Conservation (phyloP, 2,329 filamentous ascomycete genomes). For the Sclerotinia sclerotiorum region DNA sequence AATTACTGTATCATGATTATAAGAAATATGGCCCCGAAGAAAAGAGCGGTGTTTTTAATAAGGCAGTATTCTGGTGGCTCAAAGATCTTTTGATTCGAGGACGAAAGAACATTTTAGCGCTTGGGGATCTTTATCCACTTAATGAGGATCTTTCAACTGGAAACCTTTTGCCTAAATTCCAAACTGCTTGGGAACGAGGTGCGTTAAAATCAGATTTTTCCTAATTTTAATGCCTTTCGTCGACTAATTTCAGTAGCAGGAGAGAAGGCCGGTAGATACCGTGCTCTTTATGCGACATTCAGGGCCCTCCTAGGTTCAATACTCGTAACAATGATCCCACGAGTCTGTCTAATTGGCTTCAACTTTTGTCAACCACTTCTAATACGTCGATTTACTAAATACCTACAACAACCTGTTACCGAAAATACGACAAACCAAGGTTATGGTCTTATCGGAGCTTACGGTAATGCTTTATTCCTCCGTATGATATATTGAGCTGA, state of each 20-base stretch:
- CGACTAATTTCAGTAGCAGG: not conserved
- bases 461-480: constrained; percentile 19
- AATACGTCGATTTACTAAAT: constrained; percentile 26
- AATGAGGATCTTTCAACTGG: constrained; percentile 26
- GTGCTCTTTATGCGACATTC: not conserved
- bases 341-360: constrained; percentile 28
- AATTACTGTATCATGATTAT: constrained; percentile 28
- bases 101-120: constrained; percentile 37
- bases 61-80: constrained; percentile 43
- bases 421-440: constrained; percentile 21
- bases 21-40: constrained; percentile 36
- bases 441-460: constrained; percentile 30
- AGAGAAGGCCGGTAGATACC: not conserved
- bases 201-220: not conserved
- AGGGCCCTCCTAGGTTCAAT: not conserved
- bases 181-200: not conserved
- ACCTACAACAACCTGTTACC: constrained; percentile 28
- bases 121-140: constrained; percentile 37
- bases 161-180: not conserved
- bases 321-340: not conserved
- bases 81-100: constrained; percentile 41
- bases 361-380: constrained; percentile 30
- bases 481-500: constrained; percentile 7
- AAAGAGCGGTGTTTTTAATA: constrained; percentile 40
- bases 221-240: not conserved